These are phyloP conservation scores for Poterioochromonas sp. DNA, from an alignment of 352 stramenopile species.

Conservation along the genomic window DNA sequence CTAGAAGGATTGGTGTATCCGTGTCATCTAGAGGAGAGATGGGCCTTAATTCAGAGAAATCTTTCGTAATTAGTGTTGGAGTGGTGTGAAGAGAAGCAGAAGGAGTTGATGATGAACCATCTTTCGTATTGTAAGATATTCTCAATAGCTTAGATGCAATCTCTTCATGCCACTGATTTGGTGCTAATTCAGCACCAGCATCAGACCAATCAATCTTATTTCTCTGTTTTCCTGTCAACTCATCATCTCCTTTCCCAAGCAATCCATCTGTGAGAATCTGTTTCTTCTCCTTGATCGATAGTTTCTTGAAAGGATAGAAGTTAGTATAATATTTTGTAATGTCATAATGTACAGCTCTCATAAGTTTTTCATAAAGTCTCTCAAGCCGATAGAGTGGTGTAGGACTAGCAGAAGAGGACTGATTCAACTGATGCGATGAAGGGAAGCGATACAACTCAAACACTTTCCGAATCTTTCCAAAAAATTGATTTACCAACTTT, in stretches of 20 bases:
- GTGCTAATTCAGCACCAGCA: slow-evolving; percentile 60
- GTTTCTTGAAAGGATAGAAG: slow-evolving; percentile 15
- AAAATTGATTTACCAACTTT: too few species aligned
- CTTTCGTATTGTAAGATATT: neutral
- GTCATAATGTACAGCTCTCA: neutral
- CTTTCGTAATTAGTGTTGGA: neutral
- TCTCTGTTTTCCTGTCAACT: neutral
- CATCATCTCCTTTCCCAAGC: neutral
- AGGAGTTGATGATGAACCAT: neutral
- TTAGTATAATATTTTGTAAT: neutral
- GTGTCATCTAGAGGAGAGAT: neutral
- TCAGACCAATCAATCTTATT: slow-evolving; percentile 52
- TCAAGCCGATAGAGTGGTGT: neutral
- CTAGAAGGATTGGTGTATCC: neutral
- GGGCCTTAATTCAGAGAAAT: neutral
- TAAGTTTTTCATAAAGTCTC: neutral
- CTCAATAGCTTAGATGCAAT: slow-evolving; percentile 22
- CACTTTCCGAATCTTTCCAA: too few species aligned
- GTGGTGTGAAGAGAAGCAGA: neutral
- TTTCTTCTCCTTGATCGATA: neutral
- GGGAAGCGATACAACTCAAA: neutral
- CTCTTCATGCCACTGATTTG: slow-evolving; percentile 61
- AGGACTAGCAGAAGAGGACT: neutral
- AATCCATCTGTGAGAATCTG: neutral
- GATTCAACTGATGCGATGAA: neutral